Evolutionary conservation across 257 asterid genomes (phyloP), one percentile per base, ranked within the genome.

Genomic region (Vinca minor): DNA sequence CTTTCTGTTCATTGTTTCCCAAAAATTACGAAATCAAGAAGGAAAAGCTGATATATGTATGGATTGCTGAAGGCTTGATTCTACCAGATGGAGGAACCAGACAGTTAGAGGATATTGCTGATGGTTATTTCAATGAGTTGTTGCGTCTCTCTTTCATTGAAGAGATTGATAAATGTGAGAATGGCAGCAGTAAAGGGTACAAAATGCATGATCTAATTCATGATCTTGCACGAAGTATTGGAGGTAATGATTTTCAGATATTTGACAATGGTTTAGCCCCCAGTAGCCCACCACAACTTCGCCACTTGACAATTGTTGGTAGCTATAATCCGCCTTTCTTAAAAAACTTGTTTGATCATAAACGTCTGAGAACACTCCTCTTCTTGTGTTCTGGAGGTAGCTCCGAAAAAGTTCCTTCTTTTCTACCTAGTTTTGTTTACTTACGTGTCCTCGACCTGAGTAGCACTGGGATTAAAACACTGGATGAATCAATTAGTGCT

Each of bases 11-110:
- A 15, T 25, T 74, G 36, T 70, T 69, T 35, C 73, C 73, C 25
- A 70, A 74, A 47, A 54, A 70, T 29, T 47, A 55, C 44, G 56
- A 64, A 55, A 65, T 74, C 29, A 25, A 44, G 12, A 67, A 60
- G 58, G 76, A 66, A 8, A 63, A 74, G 28, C 20, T 65, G 46
- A 70, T 74, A 23, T 42, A 32, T 7, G 38, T 61, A 15, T 74
- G 79, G 79, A 70, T 74, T 67, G 65, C 79, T n/a, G 66, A 65
- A 60, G 72, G 76, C 20, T 65, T 64, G 61, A 47, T 66, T 32
- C 31, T 20, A 36, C 46, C 69, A 54, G 13, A 26, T 44, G 66
- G 57, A 45, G 53, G 57, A 18, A 46, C 62, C 9, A 63, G 46
- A 36, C 57, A 65, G 18, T 39, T 55, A 18, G 79, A 74, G 25